phyloP scores from a whole-genome alignment of 169 alveolate species.

The Ichthyophthirius multifiliis region DNA sequence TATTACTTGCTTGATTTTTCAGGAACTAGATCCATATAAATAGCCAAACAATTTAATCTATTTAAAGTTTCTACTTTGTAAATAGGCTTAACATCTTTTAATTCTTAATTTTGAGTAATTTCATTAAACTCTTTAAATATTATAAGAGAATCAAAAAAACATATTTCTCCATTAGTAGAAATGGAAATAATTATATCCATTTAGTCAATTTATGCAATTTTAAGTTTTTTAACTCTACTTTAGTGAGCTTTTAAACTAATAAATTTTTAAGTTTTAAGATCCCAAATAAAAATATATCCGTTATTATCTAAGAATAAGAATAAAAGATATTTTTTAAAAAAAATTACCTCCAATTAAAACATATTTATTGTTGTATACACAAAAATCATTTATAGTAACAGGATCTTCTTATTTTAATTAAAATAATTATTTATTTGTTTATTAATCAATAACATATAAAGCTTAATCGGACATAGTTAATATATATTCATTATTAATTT shows the following conservation, averaged over 20 bases:
- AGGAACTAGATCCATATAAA: neutral
- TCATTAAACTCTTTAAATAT: neutral
- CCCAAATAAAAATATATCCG: constrained; percentile 2
- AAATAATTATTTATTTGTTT: neutral
- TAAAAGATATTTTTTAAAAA: neutral
- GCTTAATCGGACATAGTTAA: neutral
- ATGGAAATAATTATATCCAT: constrained; percentile 5
- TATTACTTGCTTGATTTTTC: neutral
- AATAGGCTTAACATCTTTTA: neutral
- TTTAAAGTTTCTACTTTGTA: neutral
- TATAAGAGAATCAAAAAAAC: neutral
- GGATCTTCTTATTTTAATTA: neutral
- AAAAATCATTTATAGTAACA: neutral
- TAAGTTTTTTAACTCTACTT: neutral
- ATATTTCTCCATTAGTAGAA: neutral
- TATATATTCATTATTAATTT: neutral
- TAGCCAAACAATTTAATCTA: neutral
- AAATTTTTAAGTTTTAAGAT: neutral
- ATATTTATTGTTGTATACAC: neutral
- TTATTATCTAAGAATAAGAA: neutral
- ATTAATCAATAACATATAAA: constrained; percentile 1
- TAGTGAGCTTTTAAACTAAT: constrained; percentile 8
- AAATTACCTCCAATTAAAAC: neutral
- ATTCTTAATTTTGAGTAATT: neutral
- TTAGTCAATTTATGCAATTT: neutral